Evolutionary conservation across 805 yeast species (phyloP).

Genomic region (Kodamaea neixiangensis): DNA sequence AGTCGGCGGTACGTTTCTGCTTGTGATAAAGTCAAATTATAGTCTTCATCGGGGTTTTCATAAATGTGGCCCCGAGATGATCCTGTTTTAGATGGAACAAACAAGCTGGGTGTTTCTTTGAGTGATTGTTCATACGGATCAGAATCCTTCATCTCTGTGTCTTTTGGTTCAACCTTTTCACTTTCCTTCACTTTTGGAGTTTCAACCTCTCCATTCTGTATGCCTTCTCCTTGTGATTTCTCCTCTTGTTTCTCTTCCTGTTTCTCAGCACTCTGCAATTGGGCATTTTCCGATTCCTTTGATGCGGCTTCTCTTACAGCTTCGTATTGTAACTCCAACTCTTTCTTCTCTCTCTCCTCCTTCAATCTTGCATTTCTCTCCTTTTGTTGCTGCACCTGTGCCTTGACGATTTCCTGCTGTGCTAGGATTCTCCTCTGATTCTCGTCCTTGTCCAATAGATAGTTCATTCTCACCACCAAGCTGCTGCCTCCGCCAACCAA

Average conservation of each 20-base stretch:
- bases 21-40: constrained; percentile 39
- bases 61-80: constrained; percentile 18
- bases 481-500: constrained; percentile 23
- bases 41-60: constrained; percentile 46
- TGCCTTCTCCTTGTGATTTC: background rate
- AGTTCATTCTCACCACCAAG: constrained; percentile 28
- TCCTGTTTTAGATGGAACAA: constrained; percentile 19
- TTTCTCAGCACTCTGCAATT: too few relatives aligned
- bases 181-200: constrained; percentile 5
- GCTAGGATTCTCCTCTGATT: constrained; percentile 15
- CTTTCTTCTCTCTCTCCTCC: constrained; percentile 14
- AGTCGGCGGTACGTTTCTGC: constrained; percentile 39
- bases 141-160: background rate
- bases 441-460: constrained; percentile 15
- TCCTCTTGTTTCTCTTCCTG: constrained; percentile 8
- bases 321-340: constrained; percentile 12
- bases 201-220: background rate
- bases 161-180: background rate
- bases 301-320: background rate
- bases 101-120: constrained; percentile 21
- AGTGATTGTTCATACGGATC: background rate
- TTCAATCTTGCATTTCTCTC: constrained; percentile 12
- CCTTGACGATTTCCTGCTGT: constrained; percentile 22
- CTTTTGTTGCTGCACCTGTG: constrained; percentile 22
- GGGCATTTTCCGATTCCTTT: too few relatives aligned